These are phyloP conservation scores for Tolypocladium sp. DNA, from an alignment of 2,329 filamentous ascomycete genomes.

Conservation along the genomic window DNA sequence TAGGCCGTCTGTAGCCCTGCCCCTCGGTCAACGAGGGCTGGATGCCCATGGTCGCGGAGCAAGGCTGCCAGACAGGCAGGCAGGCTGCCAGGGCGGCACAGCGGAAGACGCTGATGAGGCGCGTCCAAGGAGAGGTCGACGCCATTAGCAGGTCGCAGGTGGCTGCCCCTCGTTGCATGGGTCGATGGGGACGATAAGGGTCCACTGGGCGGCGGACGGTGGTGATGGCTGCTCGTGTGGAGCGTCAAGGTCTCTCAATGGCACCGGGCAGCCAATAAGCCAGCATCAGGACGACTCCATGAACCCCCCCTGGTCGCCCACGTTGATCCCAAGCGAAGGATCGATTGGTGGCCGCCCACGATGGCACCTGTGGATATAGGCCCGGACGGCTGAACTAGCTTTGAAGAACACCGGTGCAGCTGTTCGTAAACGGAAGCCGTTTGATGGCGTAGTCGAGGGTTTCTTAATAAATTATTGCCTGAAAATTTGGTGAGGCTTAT, in stretches of 20 bases:
- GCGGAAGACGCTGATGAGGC: not conserved
- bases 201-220: not conserved
- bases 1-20: not conserved
- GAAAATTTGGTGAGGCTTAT: not conserved
- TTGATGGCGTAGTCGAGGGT: not conserved
- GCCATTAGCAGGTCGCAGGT: not conserved
- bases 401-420: not conserved
- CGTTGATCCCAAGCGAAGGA: slow-evolving; percentile 1
- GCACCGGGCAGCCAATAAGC: not conserved
- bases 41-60: not conserved
- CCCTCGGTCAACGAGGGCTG: not conserved
- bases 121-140: not conserved
- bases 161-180: not conserved
- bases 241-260: not conserved
- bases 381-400: not conserved
- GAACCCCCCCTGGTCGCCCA: not conserved
- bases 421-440: not conserved
- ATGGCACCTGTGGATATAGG: not conserved
- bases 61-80: not conserved
- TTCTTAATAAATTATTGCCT: not conserved
- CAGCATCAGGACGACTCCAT: not conserved
- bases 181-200: not conserved
- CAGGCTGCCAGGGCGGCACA: not conserved
- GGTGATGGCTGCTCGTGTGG: not conserved
- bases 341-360: slow-evolving; percentile 1